Evolutionary conservation across 2,329 filamentous ascomycete genomes (phyloP).

Genomic region (Amylocarpus encephaloides): DNA sequence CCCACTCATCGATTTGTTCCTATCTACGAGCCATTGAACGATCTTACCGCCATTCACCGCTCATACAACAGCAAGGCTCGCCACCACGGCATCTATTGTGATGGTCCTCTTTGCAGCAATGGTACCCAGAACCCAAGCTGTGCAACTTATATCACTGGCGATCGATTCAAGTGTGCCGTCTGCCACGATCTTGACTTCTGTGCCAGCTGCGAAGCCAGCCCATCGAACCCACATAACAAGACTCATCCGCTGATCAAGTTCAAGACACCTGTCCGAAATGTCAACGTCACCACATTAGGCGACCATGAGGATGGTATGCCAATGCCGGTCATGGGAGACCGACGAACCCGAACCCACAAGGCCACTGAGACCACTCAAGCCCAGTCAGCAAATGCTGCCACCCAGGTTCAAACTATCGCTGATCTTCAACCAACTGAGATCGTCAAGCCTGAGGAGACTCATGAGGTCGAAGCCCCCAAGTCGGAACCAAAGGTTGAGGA

Average conservation of each 20-base stretch:
- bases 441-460: constrained; percentile 30
- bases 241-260: constrained; percentile 98
- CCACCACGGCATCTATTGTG: constrained; percentile 89
- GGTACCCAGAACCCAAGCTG: constrained; percentile 34
- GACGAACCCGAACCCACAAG: constrained; percentile 36
- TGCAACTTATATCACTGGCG: constrained; percentile 68
- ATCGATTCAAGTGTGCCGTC: constrained; percentile 94
- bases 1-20: constrained; percentile 82
- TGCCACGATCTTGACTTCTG: constrained; percentile 96
- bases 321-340: constrained; percentile 69
- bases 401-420: constrained; percentile 65
- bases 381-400: constrained; percentile 45
- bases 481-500: constrained; percentile 25
- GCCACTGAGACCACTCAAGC: constrained; percentile 45
- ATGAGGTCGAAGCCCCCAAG: constrained; percentile 27
- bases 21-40: constrained; percentile 66
- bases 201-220: constrained; percentile 84
- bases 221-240: constrained; percentile 78
- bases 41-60: constrained; percentile 37
- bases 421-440: constrained; percentile 60
- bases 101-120: constrained; percentile 76
- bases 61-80: constrained; percentile 38
- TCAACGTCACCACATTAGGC: constrained; percentile 77
- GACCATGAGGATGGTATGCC: constrained; percentile 64
- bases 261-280: constrained; percentile 83